A percentile compares a stretch with the other conserved stretches of the same genome.
These are phyloP conservation scores for Xylariomycetidae sp. DNA, from an alignment of 2,329 filamentous ascomycete genomes.

Conservation along the genomic window DNA sequence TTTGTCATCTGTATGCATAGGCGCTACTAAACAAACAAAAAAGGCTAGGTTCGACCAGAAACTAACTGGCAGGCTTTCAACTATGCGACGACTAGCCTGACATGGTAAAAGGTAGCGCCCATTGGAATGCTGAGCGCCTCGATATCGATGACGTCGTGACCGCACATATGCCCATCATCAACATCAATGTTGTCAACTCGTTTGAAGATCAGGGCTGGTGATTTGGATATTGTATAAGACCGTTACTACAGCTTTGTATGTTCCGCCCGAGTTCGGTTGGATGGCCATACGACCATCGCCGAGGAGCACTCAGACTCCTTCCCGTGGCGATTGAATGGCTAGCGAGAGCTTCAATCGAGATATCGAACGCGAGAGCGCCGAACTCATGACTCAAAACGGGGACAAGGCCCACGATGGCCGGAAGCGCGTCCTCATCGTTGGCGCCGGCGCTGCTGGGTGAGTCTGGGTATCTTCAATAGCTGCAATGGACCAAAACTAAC, in stretches of 20 bases:
- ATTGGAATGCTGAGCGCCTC: no score
- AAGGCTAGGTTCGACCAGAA: no score
- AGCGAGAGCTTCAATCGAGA: constrained; percentile 12
- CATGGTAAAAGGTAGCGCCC: no score
- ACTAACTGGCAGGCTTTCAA: no score
- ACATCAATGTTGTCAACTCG: not conserved
- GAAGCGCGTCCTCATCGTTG: constrained; percentile 34
- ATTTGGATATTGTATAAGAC: not conserved
- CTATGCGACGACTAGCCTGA: no score
- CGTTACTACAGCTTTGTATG: not conserved
- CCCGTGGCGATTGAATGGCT: constrained; percentile 4
- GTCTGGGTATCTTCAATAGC: not conserved
- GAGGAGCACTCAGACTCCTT: not conserved
- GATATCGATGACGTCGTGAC: constrained; percentile 5
- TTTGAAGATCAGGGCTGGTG: not conserved
- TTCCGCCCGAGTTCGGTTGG: not conserved
- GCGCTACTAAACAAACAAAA: no score
- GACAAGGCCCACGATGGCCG: constrained; percentile 13
- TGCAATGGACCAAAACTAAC: not conserved
- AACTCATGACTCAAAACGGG: constrained; percentile 18
- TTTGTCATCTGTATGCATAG: no score
- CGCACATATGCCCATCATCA: constrained; percentile 5
- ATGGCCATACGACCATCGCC: not conserved
- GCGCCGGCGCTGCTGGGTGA: constrained; percentile 35
- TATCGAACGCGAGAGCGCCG: constrained; percentile 12